phyloP scores from a whole-genome alignment of 2,329 filamentous ascomycete species.

The Sphaerulina vaccinii region DNA sequence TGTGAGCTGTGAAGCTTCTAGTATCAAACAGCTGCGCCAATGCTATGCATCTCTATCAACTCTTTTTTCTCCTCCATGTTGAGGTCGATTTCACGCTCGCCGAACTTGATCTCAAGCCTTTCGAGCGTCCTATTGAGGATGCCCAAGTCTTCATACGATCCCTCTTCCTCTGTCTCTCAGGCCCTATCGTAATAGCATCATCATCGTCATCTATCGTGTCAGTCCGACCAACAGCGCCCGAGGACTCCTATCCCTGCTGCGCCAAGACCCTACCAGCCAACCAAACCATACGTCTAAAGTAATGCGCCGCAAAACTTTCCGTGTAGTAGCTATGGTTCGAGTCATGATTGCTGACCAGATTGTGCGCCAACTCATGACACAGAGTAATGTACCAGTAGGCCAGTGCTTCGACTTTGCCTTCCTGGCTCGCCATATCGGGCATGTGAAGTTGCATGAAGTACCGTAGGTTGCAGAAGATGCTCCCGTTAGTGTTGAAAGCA shows the following conservation, averaged over 20 bases:
- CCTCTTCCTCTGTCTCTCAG: slow-evolving; percentile 1
- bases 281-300: slow-evolving; percentile 67
- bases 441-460: slow-evolving; percentile 82
- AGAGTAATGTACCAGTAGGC: slow-evolving; percentile 95
- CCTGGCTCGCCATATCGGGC: slow-evolving; percentile 40
- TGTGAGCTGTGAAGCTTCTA: neutral
- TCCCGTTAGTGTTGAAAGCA: slow-evolving; percentile 85
- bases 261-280: slow-evolving; percentile 23
- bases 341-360: slow-evolving; percentile 76
- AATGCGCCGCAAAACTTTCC: slow-evolving; percentile 75
- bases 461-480: slow-evolving; percentile 89
- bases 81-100: too few species aligned
- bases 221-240: neutral
- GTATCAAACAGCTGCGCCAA: neutral
- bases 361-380: slow-evolving; percentile 94
- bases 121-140: neutral
- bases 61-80: neutral
- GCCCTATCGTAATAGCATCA: neutral
- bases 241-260: slow-evolving; percentile 12
- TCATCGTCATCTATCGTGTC: slow-evolving; percentile 1
- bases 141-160: slow-evolving; percentile 10
- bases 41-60: neutral
- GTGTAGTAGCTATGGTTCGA: slow-evolving; percentile 81
- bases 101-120: neutral
- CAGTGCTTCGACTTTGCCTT: slow-evolving; percentile 64